Evolutionary conservation across 2,329 filamentous ascomycete species (phyloP).

Genomic region (Fusarium sterilihyphosum): DNA sequence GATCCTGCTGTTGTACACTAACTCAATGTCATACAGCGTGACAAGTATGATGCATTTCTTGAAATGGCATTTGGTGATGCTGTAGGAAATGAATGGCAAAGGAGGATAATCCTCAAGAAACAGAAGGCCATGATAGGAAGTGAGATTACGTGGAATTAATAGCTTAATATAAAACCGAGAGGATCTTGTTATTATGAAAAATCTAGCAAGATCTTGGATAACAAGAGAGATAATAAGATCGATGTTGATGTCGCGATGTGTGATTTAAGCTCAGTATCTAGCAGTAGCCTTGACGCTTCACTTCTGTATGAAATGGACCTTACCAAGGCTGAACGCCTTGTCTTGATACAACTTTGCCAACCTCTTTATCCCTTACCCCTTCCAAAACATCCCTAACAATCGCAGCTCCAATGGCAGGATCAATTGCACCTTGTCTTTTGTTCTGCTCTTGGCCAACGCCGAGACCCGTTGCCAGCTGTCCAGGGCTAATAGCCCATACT

Average conservation of each 20-base stretch:
- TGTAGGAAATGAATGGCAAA: too few species aligned
- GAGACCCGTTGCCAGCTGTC: neutral
- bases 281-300: neutral
- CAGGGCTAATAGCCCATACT: neutral
- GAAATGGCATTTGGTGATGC: accelerated
- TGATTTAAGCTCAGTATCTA: neutral
- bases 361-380: neutral
- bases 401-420: neutral
- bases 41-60: accelerated
- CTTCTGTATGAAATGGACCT: too few species aligned
- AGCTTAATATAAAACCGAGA: accelerated
- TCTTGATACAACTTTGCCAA: neutral
- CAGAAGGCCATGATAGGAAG: too few species aligned
- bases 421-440: neutral
- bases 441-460: neutral
- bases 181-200: too few species aligned
- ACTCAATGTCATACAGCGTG: too few species aligned
- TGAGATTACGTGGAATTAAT: too few species aligned
- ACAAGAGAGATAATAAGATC: too few species aligned
- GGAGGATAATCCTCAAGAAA: too few species aligned
- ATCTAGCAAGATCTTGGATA: too few species aligned
- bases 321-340: neutral
- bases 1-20: too few species aligned
- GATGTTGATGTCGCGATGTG: too few species aligned
- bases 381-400: neutral